A percentile compares a stretch with the other conserved stretches of the same genome.
These are phyloP conservation scores for Fusarium annulatum DNA, from an alignment of 2,329 filamentous ascomycete species.

Conservation along the genomic window DNA sequence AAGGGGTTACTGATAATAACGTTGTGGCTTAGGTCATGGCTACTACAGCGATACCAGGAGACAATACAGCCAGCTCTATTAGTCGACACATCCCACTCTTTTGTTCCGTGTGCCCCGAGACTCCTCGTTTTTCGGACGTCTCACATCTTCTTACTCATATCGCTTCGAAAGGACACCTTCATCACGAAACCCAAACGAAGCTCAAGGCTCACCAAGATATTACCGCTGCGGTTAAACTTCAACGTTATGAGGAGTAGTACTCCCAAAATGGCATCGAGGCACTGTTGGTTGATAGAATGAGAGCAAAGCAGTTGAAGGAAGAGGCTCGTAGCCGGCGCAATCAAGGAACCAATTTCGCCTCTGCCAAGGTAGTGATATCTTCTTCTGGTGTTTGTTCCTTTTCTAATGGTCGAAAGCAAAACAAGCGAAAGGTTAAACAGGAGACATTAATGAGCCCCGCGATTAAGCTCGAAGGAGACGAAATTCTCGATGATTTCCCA, in stretches of 20 bases:
- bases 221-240: constrained; percentile 70
- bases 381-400: background rate
- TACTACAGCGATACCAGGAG: constrained; percentile 39
- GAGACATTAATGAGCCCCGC: constrained; percentile 20
- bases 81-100: constrained; percentile 70
- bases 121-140: constrained; percentile 85
- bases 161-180: constrained; percentile 90
- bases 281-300: constrained; percentile 82
- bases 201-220: constrained; percentile 75
- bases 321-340: constrained; percentile 62
- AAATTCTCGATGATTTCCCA: constrained; percentile 41
- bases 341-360: constrained; percentile 33
- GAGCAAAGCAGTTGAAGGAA: constrained; percentile 77
- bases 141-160: constrained; percentile 94
- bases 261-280: constrained; percentile 74
- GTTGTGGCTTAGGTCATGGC: constrained; percentile 53
- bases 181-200: constrained; percentile 83
- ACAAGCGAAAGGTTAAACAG: constrained; percentile 48
- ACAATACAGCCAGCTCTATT: constrained; percentile 33
- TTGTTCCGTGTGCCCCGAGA: constrained; percentile 86
- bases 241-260: constrained; percentile 84
- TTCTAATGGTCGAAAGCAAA: constrained; percentile 36
- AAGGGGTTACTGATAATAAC: constrained; percentile 30
- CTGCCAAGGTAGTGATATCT: constrained; percentile 37
- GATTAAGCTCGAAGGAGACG: constrained; percentile 47